Evolutionary conservation across 805 yeast genomes (phyloP).

Genomic region (Barnettozyma populi): DNA sequence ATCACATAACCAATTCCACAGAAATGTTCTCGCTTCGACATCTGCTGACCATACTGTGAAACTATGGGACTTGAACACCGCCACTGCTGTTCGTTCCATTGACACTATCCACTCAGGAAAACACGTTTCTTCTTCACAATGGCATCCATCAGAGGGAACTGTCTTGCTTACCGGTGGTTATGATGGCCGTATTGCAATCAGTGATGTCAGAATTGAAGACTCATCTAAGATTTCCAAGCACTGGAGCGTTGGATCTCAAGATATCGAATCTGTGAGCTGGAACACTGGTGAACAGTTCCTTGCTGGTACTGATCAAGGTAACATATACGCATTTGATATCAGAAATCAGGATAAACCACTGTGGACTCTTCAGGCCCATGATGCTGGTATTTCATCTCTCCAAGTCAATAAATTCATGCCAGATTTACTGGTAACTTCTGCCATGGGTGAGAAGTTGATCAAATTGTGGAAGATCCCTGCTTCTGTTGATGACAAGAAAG

Average conservation of each 20-base stretch:
- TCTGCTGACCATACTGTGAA: conserved; percentile 95
- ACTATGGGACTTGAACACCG: conserved; percentile 83
- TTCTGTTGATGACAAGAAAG: conserved; percentile 18
- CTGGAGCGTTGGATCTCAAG: conserved; percentile 71
- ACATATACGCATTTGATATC: conserved; percentile 82
- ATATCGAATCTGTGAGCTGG: conserved; percentile 81
- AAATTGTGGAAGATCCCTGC: conserved; percentile 81
- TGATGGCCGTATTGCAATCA: conserved; percentile 74
- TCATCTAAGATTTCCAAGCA: conserved; percentile 53
- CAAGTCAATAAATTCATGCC: conserved; percentile 61
- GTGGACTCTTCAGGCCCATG: conserved; percentile 97
- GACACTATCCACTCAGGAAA: conserved; percentile 67
- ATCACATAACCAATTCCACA: conserved; percentile 73
- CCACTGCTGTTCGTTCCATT: conserved; percentile 74
- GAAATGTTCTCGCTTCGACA: conserved; percentile 85
- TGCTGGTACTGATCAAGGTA: conserved; percentile 91
- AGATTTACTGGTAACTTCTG: conserved; percentile 78
- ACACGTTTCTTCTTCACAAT: conserved; percentile 77
- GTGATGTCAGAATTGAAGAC: conserved; percentile 77
- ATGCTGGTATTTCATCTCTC: conserved; percentile 83
- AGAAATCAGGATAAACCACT: conserved; percentile 62
- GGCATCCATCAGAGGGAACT: conserved; percentile 71
- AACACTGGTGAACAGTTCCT: conserved; percentile 52
- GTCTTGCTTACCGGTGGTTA: conserved; percentile 88
- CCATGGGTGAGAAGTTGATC: conserved; percentile 82